Percentiles rank a stretch among this genome's conserved stretches.
Conservation (phyloP, 441 rosid species). For the Corymbia calophylla region DNA sequence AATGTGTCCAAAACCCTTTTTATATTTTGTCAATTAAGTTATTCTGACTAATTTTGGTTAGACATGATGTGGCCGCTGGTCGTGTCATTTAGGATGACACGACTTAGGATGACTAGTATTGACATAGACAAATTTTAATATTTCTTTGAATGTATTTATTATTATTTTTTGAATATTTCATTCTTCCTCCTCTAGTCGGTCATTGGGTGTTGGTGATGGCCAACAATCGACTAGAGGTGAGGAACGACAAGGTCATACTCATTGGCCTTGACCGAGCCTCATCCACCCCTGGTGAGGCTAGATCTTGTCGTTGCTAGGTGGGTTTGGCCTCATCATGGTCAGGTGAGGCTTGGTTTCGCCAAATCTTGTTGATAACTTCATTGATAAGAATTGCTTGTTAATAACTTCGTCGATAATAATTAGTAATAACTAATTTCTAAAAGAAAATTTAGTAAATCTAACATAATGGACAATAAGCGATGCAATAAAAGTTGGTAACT, state of each 20-base stretch:
- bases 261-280: no score
- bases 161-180: no score
- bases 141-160: no score
- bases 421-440: neutral
- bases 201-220: no score
- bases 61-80: accelerated
- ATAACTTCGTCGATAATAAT: neutral
- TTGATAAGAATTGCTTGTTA: no score
- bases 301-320: accelerated
- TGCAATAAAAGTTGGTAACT: neutral
- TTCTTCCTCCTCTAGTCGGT: no score
- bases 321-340: no score
- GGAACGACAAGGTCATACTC: no score
- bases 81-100: accelerated
- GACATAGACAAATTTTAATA: no score
- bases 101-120: accelerated
- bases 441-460: neutral
- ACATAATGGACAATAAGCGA: neutral
- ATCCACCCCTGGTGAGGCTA: neutral
- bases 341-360: neutral
- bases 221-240: no score
- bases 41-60: accelerated
- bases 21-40: no score
- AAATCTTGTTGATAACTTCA: neutral
- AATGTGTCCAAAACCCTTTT: no score